phyloP scores from a whole-genome alignment of 805 yeast genomes.

The Barnettozyma wickerhamii region DNA sequence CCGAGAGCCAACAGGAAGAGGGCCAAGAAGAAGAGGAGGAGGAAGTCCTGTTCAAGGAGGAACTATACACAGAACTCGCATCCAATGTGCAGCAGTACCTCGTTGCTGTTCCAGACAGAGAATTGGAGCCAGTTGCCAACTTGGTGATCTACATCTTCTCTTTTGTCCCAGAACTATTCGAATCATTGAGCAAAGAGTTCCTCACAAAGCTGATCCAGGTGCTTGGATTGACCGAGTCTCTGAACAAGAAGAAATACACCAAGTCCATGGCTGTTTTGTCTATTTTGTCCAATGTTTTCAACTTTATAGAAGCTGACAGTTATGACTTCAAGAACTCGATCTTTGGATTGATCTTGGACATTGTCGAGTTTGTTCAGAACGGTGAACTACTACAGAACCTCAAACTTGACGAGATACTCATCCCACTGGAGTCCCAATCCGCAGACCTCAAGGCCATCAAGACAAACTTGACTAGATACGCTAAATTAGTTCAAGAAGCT shows the following conservation, averaged over 20 bases:
- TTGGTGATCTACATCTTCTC: conserved; percentile 22
- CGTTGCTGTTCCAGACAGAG: conserved; percentile 21
- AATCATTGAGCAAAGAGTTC: conserved; percentile 2
- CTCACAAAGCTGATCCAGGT: conserved; percentile 3
- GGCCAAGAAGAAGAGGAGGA: conserved; percentile 21
- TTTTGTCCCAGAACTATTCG: conserved; percentile 9
- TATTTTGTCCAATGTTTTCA: conserved; percentile 22
- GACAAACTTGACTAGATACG: conserved; percentile 1
- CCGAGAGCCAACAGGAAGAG: conserved; percentile 4
- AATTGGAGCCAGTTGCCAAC: conserved; percentile 24
- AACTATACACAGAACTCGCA: conserved; percentile 18
- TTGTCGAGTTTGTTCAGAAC: conserved; percentile 8
- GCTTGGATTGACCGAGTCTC: conserved; percentile 1
- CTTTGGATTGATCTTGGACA: conserved; percentile 11
- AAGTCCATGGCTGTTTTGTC: conserved; percentile 15
- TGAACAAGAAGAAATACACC: conserved; percentile 11
- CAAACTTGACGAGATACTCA: conserved; percentile 1
- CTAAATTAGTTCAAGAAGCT: background rate
- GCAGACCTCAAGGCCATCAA: background rate
- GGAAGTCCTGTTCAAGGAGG: conserved; percentile 16
- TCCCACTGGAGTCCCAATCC: background rate
- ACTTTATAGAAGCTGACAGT: conserved; percentile 13
- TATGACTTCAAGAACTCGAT: conserved; percentile 17
- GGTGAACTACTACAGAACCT: conserved; percentile 4
- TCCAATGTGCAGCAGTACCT: conserved; percentile 12